phyloP scores from a whole-genome alignment of 108 stramenopile genomes.

The Nitzschia sp. region DNA sequence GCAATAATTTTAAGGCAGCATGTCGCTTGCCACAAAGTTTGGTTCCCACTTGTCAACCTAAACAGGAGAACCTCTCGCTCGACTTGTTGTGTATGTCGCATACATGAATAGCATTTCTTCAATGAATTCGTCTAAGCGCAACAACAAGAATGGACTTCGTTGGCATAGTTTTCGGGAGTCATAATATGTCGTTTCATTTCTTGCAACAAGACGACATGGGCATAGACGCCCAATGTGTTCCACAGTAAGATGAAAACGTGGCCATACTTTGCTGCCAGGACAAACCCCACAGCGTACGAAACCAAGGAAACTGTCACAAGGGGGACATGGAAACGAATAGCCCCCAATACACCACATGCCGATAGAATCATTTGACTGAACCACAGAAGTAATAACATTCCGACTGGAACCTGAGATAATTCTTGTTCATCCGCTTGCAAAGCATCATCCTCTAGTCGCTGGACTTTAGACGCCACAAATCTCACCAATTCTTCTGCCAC shows the following conservation, averaged over 20 bases:
- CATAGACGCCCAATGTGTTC: neutral
- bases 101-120: no score
- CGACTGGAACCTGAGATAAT: neutral
- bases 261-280: neutral
- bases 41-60: no score
- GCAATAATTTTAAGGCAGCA: no score
- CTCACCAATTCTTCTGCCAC: neutral
- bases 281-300: neutral
- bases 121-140: conserved; percentile 27
- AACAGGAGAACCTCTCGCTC: no score
- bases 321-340: conserved; percentile 9
- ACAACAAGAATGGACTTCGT: conserved; percentile 34
- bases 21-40: no score
- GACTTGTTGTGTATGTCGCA: no score
- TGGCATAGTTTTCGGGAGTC: conserved; percentile 38
- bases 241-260: neutral
- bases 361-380: neutral
- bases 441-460: neutral
- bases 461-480: neutral
- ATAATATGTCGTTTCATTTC: conserved; percentile 26
- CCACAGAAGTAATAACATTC: neutral
- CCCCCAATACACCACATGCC: neutral
- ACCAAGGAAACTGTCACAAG: neutral
- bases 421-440: neutral
- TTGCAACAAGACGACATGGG: conserved; percentile 27